Base-by-base conservation (phyloP, 345 rosid species). In the Cardamine resedifolia region DNA sequence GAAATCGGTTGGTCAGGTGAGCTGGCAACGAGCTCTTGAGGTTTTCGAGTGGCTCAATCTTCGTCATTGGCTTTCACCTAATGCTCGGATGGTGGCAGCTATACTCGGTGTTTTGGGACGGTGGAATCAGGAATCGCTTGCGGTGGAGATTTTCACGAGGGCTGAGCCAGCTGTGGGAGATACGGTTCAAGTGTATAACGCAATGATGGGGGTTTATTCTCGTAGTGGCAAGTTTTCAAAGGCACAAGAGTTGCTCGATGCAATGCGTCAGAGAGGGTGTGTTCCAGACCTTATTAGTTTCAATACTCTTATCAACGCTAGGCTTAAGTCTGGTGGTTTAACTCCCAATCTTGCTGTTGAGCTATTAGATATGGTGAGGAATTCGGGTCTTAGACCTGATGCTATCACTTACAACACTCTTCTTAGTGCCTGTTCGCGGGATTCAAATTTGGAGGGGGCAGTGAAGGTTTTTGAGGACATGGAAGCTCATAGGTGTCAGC, bases 1-100 rank as follows among this genome's bases (percentile, higher is more conserved):
- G 50, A 94, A 94, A 74, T 85, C 83, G 66, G 95, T 94, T 21
- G 99, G 99, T 12, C 85, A 82, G 47, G 82, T 67, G 75, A 91
- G 71, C 77, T 94, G 99, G 99, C 91, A 91, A n/a, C 90, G 97
- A 7, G 92, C 93, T 6, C 66, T 91, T 45, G 97, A 91, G 85
- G 93, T 94, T 36, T 94, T 89, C 26, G 97, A 91, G 75, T 94
- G 99, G 99, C 82, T 94, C 77, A 89, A 91, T 84, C 81, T 89
- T 78, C 82, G 87, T 56, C 86, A 82, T 51, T 88, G 96, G 97
- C 89, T 80, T 73, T 81, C 96, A 0, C 97, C 98, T 41, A 88
- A 82, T 65, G 83, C 99, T 1, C 85, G 96, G 23, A 88, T 89
- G 98, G 85, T 91, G 0, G 85, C 97, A 24, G 89, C 97, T 6